Evolutionary conservation across 345 rosid species (phyloP), one percentile per base, ranked within the genome.

Genomic region (Pelargonium nanum): DNA sequence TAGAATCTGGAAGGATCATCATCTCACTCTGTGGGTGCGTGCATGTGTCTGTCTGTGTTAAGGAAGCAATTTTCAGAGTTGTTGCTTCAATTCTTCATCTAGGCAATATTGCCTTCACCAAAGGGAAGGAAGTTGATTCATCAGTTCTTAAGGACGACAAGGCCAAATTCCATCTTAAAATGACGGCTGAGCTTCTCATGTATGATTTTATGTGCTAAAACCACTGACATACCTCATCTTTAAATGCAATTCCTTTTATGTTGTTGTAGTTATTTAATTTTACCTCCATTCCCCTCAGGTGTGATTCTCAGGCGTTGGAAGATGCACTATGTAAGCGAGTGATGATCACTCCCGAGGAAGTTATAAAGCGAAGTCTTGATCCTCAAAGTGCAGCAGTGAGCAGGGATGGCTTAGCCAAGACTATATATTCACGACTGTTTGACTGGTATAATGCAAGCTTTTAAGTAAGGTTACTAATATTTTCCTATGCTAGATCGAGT

Each of bases 1-100:
- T 40, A 40, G 48, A 40, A 40, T 12, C 48, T 40, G 48, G 15
- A 6, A 40, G 48, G 48, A 40, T 2, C 45, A 34, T 34, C 12
- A 40, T 40, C 48, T 40, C 15, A 40, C 48, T 40, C 48, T 52
- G 30, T 51, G 19, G 22, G 55, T 57, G 58, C 75, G 15, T 28
- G n/a, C n/a, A n/a, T n/a, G n/a, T n/a, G n/a, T n/a, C n/a, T n/a
- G n/a, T n/a, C n/a, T n/a, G n/a, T 40, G 48, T 40, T 9, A 40
- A 86, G 91, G 98, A 91, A 71, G 98, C 98, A 71, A 88, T 88
- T 72, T 91, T 91, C 71, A 83, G 98, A 73, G 98, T 91, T 68
- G 94, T 91, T 25, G 98, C 96, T 56, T 32, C 96, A 32, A 82
- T 91, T 64, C 98, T 88, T 66, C 98, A 91, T 69, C 61, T 91